Percentiles rank a stretch among this genome's conserved stretches.
Conservation (phyloP, 2,329 filamentous ascomycete genomes). For the Xylariomycetidae sp. region DNA sequence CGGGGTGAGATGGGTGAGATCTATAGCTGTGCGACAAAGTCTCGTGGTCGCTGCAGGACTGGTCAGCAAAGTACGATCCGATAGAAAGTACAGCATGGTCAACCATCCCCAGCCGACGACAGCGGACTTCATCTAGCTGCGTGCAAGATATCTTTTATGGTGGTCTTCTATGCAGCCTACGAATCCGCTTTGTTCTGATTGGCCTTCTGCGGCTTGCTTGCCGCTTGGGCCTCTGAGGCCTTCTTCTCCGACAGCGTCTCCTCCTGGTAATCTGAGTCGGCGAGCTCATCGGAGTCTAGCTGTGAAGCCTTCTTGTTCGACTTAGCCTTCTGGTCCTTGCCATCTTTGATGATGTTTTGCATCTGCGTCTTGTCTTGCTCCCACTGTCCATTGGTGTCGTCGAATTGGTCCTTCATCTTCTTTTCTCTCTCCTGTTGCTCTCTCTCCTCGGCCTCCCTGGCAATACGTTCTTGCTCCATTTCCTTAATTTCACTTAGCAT, state of each 20-base stretch:
- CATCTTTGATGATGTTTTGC: constrained; percentile 58
- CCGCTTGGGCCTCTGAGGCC: too few relatives aligned
- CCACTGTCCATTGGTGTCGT: constrained; percentile 73
- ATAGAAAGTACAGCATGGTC: too few relatives aligned
- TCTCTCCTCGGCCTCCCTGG: constrained; percentile 73
- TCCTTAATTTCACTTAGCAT: constrained; percentile 46
- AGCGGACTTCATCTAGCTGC: too few relatives aligned
- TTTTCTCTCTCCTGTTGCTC: constrained; percentile 66
- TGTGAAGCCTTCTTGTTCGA: too few relatives aligned
- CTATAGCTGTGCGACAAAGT: too few relatives aligned
- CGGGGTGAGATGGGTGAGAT: too few relatives aligned
- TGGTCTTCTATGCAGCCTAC: constrained; percentile 8
- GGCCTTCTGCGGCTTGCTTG: constrained; percentile 5
- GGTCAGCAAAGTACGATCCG: too few relatives aligned
- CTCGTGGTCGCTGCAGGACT: too few relatives aligned
- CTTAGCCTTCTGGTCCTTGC: constrained; percentile 20
- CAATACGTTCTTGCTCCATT: constrained; percentile 83
- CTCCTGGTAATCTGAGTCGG: too few relatives aligned
- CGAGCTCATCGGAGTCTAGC: too few relatives aligned
- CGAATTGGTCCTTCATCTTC: constrained; percentile 76
- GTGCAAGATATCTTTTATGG: constrained; percentile 1
- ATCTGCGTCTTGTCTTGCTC: constrained; percentile 83
- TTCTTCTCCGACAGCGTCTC: constrained; percentile 9
- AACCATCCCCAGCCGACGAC: too few relatives aligned
- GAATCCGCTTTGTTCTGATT: constrained; percentile 15